These are phyloP conservation scores for Coprinellus aureogranulatus DNA, from an alignment of 768 basidiomycete species.

Conservation along the genomic window DNA sequence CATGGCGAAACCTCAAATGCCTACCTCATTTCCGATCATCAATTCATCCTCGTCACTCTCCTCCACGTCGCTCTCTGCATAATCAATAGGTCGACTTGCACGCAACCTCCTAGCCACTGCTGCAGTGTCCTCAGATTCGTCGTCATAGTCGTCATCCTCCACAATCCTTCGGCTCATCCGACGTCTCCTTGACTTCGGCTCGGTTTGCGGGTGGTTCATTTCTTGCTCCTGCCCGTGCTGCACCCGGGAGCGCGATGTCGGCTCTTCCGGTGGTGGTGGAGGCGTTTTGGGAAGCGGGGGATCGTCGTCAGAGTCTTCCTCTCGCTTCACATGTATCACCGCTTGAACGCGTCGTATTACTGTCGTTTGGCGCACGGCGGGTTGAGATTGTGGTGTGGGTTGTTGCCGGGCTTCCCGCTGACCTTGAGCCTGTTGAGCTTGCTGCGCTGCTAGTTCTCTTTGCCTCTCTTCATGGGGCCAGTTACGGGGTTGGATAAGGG, in stretches of 20 bases:
- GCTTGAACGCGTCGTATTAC: slow-evolving; percentile 68
- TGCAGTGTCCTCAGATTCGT: slow-evolving; percentile 9
- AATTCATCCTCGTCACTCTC: slow-evolving; percentile 54
- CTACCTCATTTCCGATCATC: slow-evolving; percentile 61
- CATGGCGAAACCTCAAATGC: no score
- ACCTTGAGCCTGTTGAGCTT: no score
- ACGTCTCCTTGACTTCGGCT: background rate
- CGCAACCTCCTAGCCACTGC: background rate
- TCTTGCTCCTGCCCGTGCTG: background rate
- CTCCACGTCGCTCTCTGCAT: slow-evolving; percentile 27
- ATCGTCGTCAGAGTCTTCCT: slow-evolving; percentile 46
- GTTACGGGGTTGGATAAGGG: no score
- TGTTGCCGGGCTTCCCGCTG: no score
- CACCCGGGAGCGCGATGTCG: background rate
- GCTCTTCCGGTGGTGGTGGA: background rate
- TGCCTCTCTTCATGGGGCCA: no score
- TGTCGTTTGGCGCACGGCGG: slow-evolving; percentile 19
- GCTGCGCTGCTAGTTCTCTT: no score
- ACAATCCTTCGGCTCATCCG: slow-evolving; percentile 10
- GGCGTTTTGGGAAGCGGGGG: background rate
- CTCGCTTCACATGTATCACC: slow-evolving; percentile 62
- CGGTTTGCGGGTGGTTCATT: slow-evolving; percentile 8
- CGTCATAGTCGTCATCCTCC: slow-evolving; percentile 13
- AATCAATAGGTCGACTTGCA: slow-evolving; percentile 14
- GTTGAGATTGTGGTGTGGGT: background rate